Base-by-base conservation (phyloP, 2,329 filamentous ascomycete species). In the Fusarium globosum region DNA sequence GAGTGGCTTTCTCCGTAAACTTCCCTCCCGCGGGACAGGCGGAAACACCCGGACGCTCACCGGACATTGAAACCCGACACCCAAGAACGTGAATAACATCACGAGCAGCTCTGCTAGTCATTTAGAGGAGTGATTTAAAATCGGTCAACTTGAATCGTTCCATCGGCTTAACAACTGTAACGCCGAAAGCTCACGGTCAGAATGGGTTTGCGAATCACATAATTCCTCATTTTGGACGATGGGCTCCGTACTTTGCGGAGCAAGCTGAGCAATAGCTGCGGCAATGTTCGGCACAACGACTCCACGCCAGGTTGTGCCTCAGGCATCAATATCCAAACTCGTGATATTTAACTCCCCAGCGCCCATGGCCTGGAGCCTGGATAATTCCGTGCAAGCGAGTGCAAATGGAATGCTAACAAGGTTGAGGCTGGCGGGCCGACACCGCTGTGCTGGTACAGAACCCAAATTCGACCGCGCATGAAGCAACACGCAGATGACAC, bases 11-110 rank as follows among this genome's bases (percentile, higher is more conserved):
- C 42, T 38, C 46, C 51, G 13, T 52, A 43, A 38, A 26, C 28
- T 52, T 61, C n/a, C 21, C 49, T 38, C 53, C 46, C 45, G 23
- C 35, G 35, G 39, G 36, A 41, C 6, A 51, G 12, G 51, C 51
- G 66, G 65, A 67, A 68, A 64, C 43, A 69, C 70, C 56, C 55
- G 53, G 45, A 43, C 12, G 6, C 6, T 20, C 35, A 15, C 36
- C 72, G 74, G 68, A 66, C 60, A 65, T 67, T 67, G 43, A 74
- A 75, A 56, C 20, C 75, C 73, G 75, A 51, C 21, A 20, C 36
- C 38, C 21, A 65, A 52, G 38, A 61, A 66, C 23, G 33, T 39
- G 51, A 48, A 38, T 28, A 28, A 38, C 43, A 59, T 55, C 65
- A 42, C 60, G 57, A 59, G 66, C 28, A 60, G 42, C 45, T 33